Conservation (phyloP, 2,329 filamentous ascomycete species). For the Setomelanomma holmii region DNA sequence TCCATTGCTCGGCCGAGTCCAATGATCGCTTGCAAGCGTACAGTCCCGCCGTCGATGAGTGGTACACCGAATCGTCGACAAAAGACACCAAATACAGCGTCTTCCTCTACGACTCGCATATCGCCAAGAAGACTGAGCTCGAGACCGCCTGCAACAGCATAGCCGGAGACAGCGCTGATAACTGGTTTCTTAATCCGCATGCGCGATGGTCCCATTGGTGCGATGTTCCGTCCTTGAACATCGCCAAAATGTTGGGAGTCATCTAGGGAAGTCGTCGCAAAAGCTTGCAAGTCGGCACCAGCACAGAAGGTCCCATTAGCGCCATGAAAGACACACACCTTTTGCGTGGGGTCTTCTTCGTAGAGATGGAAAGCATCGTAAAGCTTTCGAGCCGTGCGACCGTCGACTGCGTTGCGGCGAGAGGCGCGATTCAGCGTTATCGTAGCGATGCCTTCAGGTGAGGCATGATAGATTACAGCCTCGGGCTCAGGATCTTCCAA, state of each 20-base stretch:
- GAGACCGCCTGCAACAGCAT: constrained; percentile 63
- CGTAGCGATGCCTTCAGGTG: constrained; percentile 57
- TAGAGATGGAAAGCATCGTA: constrained; percentile 58
- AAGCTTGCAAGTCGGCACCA: constrained; percentile 60
- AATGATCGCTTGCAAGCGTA: constrained; percentile 59
- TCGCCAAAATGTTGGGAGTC: constrained; percentile 34
- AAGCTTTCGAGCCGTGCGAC: constrained; percentile 56
- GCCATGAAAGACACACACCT: constrained; percentile 61
- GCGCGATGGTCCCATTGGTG: constrained; percentile 61
- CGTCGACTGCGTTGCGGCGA: constrained; percentile 61
- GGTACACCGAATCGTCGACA: constrained; percentile 62
- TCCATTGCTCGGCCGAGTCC: constrained; percentile 63
- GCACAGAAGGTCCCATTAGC: constrained; percentile 60
- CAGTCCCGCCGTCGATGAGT: constrained; percentile 61
- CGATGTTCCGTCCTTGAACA: constrained; percentile 50
- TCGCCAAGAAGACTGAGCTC: constrained; percentile 63
- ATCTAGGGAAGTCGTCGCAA: constrained; percentile 31
- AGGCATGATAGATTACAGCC: constrained; percentile 24
- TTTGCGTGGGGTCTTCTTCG: constrained; percentile 59
- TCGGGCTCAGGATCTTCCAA: constrained; percentile 10
- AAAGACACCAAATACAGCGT: constrained; percentile 63
- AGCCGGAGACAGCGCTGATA: constrained; percentile 59
- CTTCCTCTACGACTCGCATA: constrained; percentile 61
- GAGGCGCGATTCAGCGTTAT: constrained; percentile 62
- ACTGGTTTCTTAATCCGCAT: constrained; percentile 61